Conservation (phyloP, 257 asterid genomes). For the Salvia miltiorrhiza region DNA sequence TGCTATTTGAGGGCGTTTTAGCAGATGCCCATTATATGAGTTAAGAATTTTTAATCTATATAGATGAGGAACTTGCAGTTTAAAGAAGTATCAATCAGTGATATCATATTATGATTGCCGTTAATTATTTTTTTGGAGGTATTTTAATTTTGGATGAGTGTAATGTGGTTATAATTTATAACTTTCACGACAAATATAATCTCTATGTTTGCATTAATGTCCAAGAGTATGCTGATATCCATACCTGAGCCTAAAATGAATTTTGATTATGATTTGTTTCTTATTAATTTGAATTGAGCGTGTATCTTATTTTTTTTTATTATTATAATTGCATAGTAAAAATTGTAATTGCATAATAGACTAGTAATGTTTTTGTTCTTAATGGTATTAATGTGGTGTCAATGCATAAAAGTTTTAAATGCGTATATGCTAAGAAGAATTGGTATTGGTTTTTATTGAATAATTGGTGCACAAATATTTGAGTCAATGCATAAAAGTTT, state of each 20-base stretch:
- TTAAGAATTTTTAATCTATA: neutral
- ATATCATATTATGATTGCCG: neutral
- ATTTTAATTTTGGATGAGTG: neutral
- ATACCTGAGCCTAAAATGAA: neutral
- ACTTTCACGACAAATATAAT: neutral
- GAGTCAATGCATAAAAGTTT: too few species aligned
- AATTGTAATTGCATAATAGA: too few species aligned
- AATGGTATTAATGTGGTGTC: too few species aligned
- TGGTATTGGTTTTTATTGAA: too few species aligned
- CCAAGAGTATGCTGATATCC: neutral
- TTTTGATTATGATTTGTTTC: neutral
- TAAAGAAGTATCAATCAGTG: neutral
- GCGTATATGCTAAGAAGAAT: too few species aligned
- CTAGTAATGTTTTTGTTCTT: too few species aligned
- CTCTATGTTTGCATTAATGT: neutral
- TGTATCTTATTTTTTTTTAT: too few species aligned
- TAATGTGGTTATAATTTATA: neutral
- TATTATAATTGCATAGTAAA: too few species aligned
- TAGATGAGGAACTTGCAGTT: neutral
- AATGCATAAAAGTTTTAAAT: too few species aligned
- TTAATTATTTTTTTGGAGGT: neutral
- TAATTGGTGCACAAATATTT: too few species aligned
- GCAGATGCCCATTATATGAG: neutral
- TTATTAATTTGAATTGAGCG: slow-evolving; percentile 5
- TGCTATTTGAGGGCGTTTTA: neutral